These are phyloP conservation scores for Rhinocladiella mackenziei DNA, from an alignment of 2,329 filamentous ascomycete genomes.

Conservation along the genomic window DNA sequence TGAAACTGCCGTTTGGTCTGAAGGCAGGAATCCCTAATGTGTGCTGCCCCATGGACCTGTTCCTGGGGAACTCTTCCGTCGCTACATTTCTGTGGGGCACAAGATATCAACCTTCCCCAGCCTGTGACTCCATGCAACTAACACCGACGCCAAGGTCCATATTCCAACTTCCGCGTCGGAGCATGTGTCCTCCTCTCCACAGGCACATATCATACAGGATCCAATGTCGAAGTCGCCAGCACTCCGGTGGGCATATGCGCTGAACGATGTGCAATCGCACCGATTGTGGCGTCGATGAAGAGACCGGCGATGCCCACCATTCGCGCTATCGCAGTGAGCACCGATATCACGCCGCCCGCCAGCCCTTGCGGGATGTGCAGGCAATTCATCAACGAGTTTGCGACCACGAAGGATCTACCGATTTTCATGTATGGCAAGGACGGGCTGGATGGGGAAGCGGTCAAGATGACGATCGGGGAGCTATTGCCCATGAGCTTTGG, in stretches of 20 bases:
- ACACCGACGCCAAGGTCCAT: conserved; percentile 56
- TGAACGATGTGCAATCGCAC: conserved; percentile 82
- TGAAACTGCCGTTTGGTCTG: conserved; percentile 20
- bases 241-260: conserved; percentile 96
- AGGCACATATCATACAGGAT: conserved; percentile 63
- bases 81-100: background rate
- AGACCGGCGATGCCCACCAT: conserved; percentile 51
- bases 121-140: background rate
- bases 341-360: conserved; percentile 64
- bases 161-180: conserved; percentile 89
- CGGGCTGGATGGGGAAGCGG: conserved; percentile 45
- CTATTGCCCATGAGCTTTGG: conserved; percentile 53
- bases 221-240: conserved; percentile 87
- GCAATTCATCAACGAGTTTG: conserved; percentile 60
- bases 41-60: background rate
- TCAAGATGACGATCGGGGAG: conserved; percentile 66
- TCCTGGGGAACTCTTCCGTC: background rate
- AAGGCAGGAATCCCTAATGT: background rate
- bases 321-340: conserved; percentile 78
- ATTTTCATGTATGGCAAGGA: conserved; percentile 91
- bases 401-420: conserved; percentile 56
- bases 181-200: conserved; percentile 65
- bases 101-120: background rate
- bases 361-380: conserved; percentile 87
- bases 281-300: conserved; percentile 59